Conservation (phyloP, 1,139 yeast species). For the Entelexis paramagnoliae region DNA sequence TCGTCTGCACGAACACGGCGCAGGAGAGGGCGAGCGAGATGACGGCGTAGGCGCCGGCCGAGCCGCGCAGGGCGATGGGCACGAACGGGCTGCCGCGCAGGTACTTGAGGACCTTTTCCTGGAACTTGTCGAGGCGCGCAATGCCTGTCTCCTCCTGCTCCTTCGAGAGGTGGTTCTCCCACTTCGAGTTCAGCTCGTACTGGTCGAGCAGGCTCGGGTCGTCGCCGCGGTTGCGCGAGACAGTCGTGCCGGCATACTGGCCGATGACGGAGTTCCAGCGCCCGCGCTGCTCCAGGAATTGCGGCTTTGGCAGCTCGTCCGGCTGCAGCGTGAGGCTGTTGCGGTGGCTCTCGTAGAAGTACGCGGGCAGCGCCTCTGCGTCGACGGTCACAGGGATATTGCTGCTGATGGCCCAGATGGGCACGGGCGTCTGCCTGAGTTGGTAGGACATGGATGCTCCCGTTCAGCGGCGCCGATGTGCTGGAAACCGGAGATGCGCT, state of each 20-base stretch:
- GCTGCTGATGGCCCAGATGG: slow-evolving; percentile 19
- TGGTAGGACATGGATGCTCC: slow-evolving; percentile 10
- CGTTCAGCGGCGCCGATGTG: no score
- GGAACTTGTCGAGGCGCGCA: slow-evolving; percentile 7
- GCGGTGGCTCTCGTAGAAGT: slow-evolving; percentile 7
- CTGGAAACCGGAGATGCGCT: background rate
- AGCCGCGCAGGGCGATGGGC: slow-evolving; percentile 63
- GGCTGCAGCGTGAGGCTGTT: background rate
- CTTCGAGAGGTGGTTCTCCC: slow-evolving; percentile 21
- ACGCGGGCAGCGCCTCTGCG: slow-evolving; percentile 15
- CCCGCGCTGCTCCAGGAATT: slow-evolving; percentile 12
- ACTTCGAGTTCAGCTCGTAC: slow-evolving; percentile 19
- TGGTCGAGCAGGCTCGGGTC: slow-evolving; percentile 18
- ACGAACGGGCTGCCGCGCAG: slow-evolving; percentile 68
- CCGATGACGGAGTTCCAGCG: slow-evolving; percentile 20
- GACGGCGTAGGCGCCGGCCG: slow-evolving; percentile 52
- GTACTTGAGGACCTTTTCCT: slow-evolving; percentile 8
- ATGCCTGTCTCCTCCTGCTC: slow-evolving; percentile 1
- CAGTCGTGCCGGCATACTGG: background rate
- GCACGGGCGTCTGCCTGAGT: slow-evolving; percentile 21
- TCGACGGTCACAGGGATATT: slow-evolving; percentile 14
- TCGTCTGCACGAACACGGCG: slow-evolving; percentile 43
- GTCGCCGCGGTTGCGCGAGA: background rate
- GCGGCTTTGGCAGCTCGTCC: slow-evolving; percentile 7
- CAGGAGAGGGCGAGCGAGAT: slow-evolving; percentile 60